Base-by-base conservation (phyloP, 106 monocot species). In the Ottelia alismoides region DNA sequence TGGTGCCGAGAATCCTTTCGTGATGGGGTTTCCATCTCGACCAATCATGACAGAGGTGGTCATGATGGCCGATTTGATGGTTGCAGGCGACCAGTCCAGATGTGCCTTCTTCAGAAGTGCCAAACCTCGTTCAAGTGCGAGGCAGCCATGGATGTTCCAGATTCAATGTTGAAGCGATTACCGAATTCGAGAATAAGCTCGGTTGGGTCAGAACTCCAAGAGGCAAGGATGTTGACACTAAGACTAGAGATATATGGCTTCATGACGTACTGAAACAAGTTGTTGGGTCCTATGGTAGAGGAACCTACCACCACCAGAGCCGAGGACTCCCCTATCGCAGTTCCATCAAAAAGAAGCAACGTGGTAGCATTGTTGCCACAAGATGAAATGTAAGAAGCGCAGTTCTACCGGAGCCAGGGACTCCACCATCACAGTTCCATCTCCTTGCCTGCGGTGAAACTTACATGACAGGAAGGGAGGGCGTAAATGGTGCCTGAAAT, bases 281-380 rank as follows among this genome's bases (percentile, higher is more conserved):
- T n/a, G 53, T 87, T 80, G 19, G 93, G 88, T 2, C 93, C 93
- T 11, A 87, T 28, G 28, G 88, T 70, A 0, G 88, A 94, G 78
- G 88, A 94, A 27, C 65, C 74, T 9, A 84, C 88, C 4, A 88
- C 84, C 1, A 68, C 43, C 1, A 88, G 93, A 28, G 93, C 77
- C 27, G 93, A 88, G 31, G 47, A 47, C 25, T 1, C 28, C 12
- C 60, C 60, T n/a, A 60, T 3, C 25, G 47, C 27, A 19, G 60
- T 60, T 2, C 58, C 26, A 1, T 43, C 12, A 25, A 47, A 47
- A 0, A 21, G 5, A 4, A 60, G 18, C 2, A 47, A n/a, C 7
- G 20, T 47, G 60, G 27, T 9, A 12, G 11, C 6, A 11, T 25
- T 28, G 14, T 14, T 20, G 57, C 22, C 11, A 20, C 20, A 20